phyloP scores from a whole-genome alignment of 2,329 filamentous ascomycete species.

The Xylogone sp. region DNA sequence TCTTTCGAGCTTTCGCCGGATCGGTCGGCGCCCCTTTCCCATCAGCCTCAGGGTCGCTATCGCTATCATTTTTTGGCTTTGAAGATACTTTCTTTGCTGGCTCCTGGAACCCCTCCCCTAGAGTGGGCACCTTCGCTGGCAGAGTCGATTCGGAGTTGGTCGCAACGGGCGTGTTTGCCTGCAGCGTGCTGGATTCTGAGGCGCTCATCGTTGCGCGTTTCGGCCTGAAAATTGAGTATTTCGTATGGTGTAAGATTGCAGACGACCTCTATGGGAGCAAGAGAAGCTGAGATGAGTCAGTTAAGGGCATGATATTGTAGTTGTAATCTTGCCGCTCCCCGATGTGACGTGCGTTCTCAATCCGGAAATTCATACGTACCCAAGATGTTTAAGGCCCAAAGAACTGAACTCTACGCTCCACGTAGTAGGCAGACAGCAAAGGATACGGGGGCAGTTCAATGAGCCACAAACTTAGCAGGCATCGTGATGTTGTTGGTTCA shows the following conservation, averaged over 20 bases:
- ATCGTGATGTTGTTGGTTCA: not conserved
- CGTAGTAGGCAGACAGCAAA: not conserved
- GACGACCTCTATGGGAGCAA: conserved; percentile 1
- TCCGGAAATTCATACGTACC: not conserved
- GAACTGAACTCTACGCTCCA: not conserved
- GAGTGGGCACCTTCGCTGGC: conserved; percentile 24
- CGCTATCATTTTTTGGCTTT: conserved; percentile 21
- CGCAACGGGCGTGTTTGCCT: conserved; percentile 22
- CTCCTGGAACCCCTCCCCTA: conserved; percentile 30
- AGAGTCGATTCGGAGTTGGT: conserved; percentile 12
- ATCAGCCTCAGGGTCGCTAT: conserved; percentile 21
- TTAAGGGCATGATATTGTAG: conserved; percentile 9
- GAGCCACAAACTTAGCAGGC: not conserved
- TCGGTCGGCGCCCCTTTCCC: conserved; percentile 26
- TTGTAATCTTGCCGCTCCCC: not conserved
- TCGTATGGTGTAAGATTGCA: not conserved
- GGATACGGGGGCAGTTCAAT: not conserved
- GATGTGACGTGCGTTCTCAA: not conserved
- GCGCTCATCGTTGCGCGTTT: conserved; percentile 23
- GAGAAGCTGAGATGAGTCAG: conserved; percentile 13
- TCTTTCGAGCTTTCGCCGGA: conserved; percentile 43
- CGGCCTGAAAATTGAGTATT: not conserved
- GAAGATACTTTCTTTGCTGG: conserved; percentile 13
- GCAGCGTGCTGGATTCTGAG: conserved; percentile 23
- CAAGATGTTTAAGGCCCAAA: not conserved